These are phyloP conservation scores for Nakazawaea anatomiae DNA, from an alignment of 805 yeast species.

Conservation along the genomic window DNA sequence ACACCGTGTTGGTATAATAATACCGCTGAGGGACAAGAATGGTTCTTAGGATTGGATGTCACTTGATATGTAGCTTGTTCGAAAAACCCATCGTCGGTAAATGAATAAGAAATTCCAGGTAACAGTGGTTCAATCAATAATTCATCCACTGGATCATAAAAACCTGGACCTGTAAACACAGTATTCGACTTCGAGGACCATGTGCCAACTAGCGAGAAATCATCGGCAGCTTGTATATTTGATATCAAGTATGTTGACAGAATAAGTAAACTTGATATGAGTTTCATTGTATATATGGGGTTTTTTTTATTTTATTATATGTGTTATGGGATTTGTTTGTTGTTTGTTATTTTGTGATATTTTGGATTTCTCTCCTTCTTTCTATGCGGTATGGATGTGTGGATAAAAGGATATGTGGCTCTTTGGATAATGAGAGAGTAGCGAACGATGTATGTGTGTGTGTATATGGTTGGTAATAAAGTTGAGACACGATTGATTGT, in stretches of 20 bases:
- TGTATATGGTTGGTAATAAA: no score
- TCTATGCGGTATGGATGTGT: no score
- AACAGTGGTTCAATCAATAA: conserved; percentile 90
- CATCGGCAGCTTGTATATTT: conserved; percentile 13
- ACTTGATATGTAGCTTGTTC: conserved; percentile 89
- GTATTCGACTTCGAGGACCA: conserved; percentile 94
- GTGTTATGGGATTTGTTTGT: neutral
- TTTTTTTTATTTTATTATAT: neutral
- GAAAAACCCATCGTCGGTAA: conserved; percentile 85
- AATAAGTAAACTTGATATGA: neutral
- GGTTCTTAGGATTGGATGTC: conserved; percentile 61
- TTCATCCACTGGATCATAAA: conserved; percentile 95
- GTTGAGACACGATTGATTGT: no score
- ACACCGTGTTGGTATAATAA: conserved; percentile 87
- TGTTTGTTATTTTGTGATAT: neutral
- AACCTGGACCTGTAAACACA: conserved; percentile 95
- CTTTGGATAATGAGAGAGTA: no score
- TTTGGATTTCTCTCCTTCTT: neutral
- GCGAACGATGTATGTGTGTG: no score
- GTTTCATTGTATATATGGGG: neutral
- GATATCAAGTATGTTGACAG: neutral
- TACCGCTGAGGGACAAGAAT: conserved; percentile 79
- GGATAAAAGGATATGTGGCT: no score
- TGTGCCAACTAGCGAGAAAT: conserved; percentile 64
- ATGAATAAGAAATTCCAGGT: conserved; percentile 91